These are phyloP conservation scores for Torulaspora gathmanii DNA, from an alignment of 805 yeast species.

Conservation along the genomic window DNA sequence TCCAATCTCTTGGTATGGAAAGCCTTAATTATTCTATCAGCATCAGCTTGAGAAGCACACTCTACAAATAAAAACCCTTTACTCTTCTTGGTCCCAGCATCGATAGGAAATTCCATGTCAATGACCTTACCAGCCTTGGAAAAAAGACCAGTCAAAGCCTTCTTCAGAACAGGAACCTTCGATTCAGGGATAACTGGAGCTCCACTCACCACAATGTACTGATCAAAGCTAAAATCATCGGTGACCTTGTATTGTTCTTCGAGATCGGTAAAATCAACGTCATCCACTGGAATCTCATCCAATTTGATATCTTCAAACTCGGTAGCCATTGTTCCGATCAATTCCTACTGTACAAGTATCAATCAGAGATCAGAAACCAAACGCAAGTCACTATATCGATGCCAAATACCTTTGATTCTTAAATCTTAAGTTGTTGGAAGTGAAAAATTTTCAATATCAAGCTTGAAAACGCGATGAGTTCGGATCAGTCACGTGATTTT, in stretches of 20 bases:
- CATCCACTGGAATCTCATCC: slow-evolving; percentile 53
- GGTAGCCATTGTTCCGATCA: slow-evolving; percentile 18
- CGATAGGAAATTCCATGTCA: slow-evolving; percentile 77
- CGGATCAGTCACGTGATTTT: slow-evolving; percentile 1
- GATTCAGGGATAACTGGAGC: slow-evolving; percentile 92
- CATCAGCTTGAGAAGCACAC: slow-evolving; percentile 61
- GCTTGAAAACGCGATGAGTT: too few relatives aligned
- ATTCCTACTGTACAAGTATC: background rate
- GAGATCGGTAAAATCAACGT: slow-evolving; percentile 77
- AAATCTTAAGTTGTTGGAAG: background rate
- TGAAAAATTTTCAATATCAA: slow-evolving; percentile 11
- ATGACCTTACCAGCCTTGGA: slow-evolving; percentile 69
- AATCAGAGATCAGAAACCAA: background rate
- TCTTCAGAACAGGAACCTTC: slow-evolving; percentile 76
- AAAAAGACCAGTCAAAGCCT: slow-evolving; percentile 79
- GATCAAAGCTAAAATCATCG: slow-evolving; percentile 60
- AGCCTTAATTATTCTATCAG: slow-evolving; percentile 71
- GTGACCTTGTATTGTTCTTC: slow-evolving; percentile 69
- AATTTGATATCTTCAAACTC: slow-evolving; percentile 36
- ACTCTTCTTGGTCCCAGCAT: slow-evolving; percentile 63
- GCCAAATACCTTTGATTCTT: background rate
- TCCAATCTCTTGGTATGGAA: slow-evolving; percentile 89
- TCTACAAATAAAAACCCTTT: slow-evolving; percentile 86
- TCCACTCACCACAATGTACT: slow-evolving; percentile 84
- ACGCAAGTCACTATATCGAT: background rate